Evolutionary conservation across 2,329 filamentous ascomycete species (phyloP), one percentile per base, ranked within the genome.

Genomic region (Phialocephala sp.): DNA sequence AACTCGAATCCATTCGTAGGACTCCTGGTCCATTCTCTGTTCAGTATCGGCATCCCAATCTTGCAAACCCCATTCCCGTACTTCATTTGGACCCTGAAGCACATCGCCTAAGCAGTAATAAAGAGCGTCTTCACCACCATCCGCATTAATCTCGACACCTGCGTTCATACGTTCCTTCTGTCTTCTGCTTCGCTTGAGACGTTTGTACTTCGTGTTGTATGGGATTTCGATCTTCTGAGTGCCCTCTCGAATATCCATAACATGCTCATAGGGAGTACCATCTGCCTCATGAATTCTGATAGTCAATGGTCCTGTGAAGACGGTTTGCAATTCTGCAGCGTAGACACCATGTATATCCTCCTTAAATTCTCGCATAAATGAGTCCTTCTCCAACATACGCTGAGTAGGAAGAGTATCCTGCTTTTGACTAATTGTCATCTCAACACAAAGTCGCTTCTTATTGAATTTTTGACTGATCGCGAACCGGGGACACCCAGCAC

Each of bases 151-250:
- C 74, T 91, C 91, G 60, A 86, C 85, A 64, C 84, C 91, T 52
- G 82, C 85, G 27, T 83, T 87, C 59, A 85, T 87, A 66, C 92
- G 88, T 76, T 97, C 92, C 76, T 93, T 93, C 76, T 94, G 88
- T 37, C 91, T 84, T 54, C 91, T 87, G 66, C 91, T 97, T 56
- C 94, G 85, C 82, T 99, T 99, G 2, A 99, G 84, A 9, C 96
- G 89, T 81, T 98, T 99, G 81, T 99, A 99, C 77, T 99, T 99
- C 0, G 95, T 99, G 74, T 98, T 98, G 80, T 99, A 99, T 0
- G 94, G 94, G 67, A 99, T 97, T 68, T 97, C 94, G 66, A 98
- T 91, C 76, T 91, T 92, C 2, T 91, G 92, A 15, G 88, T 86
- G 35, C 90, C 89, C 71, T 97, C 93, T 66, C 93, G 93, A 76